phyloP scores from a whole-genome alignment of 345 rosid genomes.

The Aquilaria malaccensis region DNA sequence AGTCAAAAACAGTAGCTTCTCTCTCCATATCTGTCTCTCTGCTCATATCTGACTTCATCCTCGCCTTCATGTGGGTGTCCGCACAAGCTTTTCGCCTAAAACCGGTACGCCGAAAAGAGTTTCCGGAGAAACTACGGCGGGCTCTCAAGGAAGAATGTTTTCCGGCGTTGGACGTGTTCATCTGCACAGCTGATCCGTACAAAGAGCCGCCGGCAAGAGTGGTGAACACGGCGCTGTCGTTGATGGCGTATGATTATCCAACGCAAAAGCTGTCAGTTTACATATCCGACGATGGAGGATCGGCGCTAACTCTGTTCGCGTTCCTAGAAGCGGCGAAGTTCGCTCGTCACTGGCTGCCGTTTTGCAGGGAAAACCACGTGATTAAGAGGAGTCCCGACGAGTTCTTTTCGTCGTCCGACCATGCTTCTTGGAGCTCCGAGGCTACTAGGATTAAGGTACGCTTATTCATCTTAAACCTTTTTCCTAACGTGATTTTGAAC shows the following conservation, averaged over 20 bases:
- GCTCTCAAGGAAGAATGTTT: constrained; percentile 23
- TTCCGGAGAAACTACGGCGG: constrained; percentile 33
- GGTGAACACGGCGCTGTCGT: constrained; percentile 66
- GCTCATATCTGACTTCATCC: constrained; percentile 41
- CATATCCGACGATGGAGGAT: constrained; percentile 85
- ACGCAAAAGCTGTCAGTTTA: constrained; percentile 59
- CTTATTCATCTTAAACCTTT: no score
- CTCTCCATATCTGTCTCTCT: constrained; percentile 17
- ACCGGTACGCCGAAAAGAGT: constrained; percentile 34
- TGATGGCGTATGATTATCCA: constrained; percentile 74
- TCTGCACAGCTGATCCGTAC: constrained; percentile 87
- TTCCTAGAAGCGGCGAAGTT: constrained; percentile 64
- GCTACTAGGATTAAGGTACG: constrained; percentile 43
- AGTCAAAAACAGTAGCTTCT: constrained; percentile 13
- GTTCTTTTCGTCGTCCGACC: constrained; percentile 35
- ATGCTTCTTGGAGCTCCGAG: constrained; percentile 11
- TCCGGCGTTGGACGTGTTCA: constrained; percentile 56
- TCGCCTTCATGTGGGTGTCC: constrained; percentile 61
- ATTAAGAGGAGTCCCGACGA: constrained; percentile 51
- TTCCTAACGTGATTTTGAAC: no score
- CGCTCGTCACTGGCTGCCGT: constrained; percentile 64
- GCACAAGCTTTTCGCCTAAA: constrained; percentile 25
- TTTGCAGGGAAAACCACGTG: constrained; percentile 40
- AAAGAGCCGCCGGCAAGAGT: constrained; percentile 74
- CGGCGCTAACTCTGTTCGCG: constrained; percentile 57